Evolutionary conservation across 495 filamentous ascomycete genomes (phyloP), one percentile per base, ranked within the genome.

Genomic region (Chaetomidium leptoderma): DNA sequence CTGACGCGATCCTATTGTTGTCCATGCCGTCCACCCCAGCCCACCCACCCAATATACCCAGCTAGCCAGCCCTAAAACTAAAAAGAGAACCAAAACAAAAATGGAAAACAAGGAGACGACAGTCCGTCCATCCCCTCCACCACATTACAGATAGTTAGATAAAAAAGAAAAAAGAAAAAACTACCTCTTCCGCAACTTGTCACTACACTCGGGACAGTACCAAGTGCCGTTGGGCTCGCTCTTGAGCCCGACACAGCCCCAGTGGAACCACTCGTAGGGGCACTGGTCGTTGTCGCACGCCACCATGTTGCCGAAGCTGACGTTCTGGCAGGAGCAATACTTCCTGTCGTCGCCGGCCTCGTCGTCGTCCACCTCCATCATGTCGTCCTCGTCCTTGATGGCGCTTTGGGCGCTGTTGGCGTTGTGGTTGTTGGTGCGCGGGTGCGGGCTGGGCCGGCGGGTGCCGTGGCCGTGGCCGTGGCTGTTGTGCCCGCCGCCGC

Each of bases 251-350:
- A 97, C 92, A 68, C 93, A 98, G 60, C 80, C 86, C 91, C 92
- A 97, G 76, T 98, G 93, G 72, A 98, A 98, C 93, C 93, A 98
- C 74, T 97, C 92, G 70, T 84, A 93, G 24, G 87, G 84, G 75
- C 93, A 98, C 55, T 86, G 79, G 43, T 90, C 86, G 62, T 97
- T 96, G 74, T 98, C 93, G 72, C 93, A 98, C 4, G 91, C 93
- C 30, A 98, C 92, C 93, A 98, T 98, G 67, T 97, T 89, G 39
- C 93, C 93, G 75, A 88, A 92, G 70, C 89, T 95, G 57, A 96
- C 89, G 61, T 86, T 89, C 67, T 93, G 88, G 70, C 93, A 98
- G 26, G 86, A 81, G 73, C 93, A 98, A 71, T 98, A 98, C 59
- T 92, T 88, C 65, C 84, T 84, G 45, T 90, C 86, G 73, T 97